Evolutionary conservation across 129 eudicot species (phyloP).

Genomic region (Centella asiatica): DNA sequence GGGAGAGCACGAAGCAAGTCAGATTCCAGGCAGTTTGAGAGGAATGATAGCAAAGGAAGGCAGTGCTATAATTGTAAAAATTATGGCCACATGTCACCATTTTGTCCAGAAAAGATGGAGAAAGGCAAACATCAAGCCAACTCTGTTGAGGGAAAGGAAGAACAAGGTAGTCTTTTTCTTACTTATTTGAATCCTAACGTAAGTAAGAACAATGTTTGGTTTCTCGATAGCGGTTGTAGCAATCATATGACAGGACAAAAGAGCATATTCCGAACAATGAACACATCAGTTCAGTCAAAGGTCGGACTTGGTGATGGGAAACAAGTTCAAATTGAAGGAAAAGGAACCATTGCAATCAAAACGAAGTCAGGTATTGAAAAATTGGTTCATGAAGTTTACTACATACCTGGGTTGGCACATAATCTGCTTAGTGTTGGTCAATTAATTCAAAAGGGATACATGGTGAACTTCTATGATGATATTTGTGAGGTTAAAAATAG

Average conservation of each 20-base stretch:
- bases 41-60: background rate
- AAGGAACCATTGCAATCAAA: background rate
- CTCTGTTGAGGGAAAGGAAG: background rate
- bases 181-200: too few species aligned
- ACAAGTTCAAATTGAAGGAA: background rate
- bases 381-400: background rate
- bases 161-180: background rate
- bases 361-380: background rate
- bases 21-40: background rate
- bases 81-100: background rate
- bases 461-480: background rate
- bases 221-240: background rate
- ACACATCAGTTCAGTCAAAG: background rate
- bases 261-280: background rate
- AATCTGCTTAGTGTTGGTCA: background rate
- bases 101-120: background rate
- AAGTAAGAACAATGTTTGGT: background rate
- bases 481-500: background rate
- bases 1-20: background rate
- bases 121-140: background rate
- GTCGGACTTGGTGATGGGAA: background rate
- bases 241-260: background rate
- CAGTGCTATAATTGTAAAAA: background rate
- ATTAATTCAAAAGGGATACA: background rate
- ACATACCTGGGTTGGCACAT: background rate